phyloP scores from a whole-genome alignment of 371 early-diverging fungal species.

The Nematocida ironsii region DNA sequence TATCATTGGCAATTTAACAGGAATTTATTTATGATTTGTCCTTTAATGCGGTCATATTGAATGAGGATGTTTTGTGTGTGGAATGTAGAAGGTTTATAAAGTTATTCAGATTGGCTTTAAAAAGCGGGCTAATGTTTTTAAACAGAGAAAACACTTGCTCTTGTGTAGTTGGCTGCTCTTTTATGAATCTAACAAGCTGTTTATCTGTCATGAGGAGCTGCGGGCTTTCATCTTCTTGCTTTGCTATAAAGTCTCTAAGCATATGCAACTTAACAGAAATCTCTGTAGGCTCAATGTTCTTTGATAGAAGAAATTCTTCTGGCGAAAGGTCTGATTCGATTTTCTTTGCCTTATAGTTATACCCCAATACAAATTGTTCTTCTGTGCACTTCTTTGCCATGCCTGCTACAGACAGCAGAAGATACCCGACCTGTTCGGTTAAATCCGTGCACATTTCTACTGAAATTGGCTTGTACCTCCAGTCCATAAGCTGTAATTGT shows the following conservation, averaged over 20 bases:
- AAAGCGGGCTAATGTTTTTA: conserved; percentile 56
- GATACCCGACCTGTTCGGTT: background rate
- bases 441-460: conserved; percentile 38
- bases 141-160: conserved; percentile 51
- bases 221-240: conserved; percentile 63
- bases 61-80: conserved; percentile 6
- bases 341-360: background rate
- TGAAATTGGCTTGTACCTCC: conserved; percentile 37
- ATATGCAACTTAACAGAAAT: conserved; percentile 35
- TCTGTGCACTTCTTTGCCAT: background rate
- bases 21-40: background rate
- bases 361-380: background rate
- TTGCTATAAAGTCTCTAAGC: conserved; percentile 64
- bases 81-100: conserved; percentile 54
- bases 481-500: conserved; percentile 43
- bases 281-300: background rate
- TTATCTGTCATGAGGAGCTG: conserved; percentile 65
- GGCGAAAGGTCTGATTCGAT: background rate
- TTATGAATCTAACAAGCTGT: conserved; percentile 55
- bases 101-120: conserved; percentile 62
- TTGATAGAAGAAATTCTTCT: conserved; percentile 1
- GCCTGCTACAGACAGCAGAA: background rate
- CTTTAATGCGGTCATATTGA: conserved; percentile 23
- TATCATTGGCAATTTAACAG: too few species aligned
- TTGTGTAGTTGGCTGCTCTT: conserved; percentile 49